Conservation (phyloP, 805 yeast species). For the Sungouiella thailandica region DNA sequence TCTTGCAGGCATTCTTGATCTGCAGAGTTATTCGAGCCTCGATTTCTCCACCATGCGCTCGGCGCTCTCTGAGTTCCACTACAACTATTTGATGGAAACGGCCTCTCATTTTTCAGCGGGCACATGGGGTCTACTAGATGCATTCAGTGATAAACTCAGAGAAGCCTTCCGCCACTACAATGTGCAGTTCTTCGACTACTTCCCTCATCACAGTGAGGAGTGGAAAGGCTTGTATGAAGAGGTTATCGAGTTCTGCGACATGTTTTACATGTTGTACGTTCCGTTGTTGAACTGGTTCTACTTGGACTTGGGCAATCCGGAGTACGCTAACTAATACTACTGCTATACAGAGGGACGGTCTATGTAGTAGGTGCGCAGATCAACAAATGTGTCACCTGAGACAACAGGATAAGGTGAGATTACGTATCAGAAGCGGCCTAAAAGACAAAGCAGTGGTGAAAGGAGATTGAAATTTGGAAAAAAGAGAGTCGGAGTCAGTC, state of each 20-base stretch:
- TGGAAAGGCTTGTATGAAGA: conserved; percentile 1
- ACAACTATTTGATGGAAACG: neutral
- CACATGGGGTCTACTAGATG: neutral
- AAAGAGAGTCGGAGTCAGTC: too few species aligned
- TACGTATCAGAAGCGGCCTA: too few species aligned
- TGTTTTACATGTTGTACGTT: conserved; percentile 18
- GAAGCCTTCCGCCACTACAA: conserved; percentile 1
- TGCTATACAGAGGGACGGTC: too few species aligned
- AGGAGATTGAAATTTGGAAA: too few species aligned
- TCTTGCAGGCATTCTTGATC: neutral
- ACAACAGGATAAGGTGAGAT: too few species aligned
- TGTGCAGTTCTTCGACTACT: neutral
- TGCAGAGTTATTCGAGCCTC: neutral
- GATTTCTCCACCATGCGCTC: neutral
- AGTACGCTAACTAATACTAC: too few species aligned
- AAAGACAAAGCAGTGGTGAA: too few species aligned
- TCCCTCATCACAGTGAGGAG: neutral
- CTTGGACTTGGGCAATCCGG: conserved; percentile 17
- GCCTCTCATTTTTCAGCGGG: neutral
- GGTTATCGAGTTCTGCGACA: conserved; percentile 2
- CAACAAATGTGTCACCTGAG: too few species aligned
- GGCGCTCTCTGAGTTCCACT: neutral
- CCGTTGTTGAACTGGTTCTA: conserved; percentile 28
- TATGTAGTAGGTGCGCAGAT: too few species aligned
- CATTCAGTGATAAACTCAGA: neutral